These are phyloP conservation scores for Penicillium sp. DNA, from an alignment of 2,329 filamentous ascomycete genomes.

Conservation along the genomic window DNA sequence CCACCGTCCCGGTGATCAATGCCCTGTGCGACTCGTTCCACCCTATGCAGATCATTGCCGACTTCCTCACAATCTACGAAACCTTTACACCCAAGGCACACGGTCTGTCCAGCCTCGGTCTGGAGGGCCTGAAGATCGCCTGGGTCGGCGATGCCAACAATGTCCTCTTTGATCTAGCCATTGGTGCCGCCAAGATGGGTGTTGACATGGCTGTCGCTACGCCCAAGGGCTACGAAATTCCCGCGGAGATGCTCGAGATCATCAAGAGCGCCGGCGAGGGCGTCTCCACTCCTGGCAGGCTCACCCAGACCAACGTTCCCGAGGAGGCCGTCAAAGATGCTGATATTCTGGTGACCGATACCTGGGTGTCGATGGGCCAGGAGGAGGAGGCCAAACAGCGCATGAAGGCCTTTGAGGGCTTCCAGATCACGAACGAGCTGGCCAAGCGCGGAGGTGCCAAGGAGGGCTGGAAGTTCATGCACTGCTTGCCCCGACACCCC, in stretches of 20 bases:
- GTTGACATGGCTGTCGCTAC: slow-evolving; percentile 85
- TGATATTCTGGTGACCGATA: slow-evolving; percentile 92
- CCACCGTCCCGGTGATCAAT: slow-evolving; percentile 80
- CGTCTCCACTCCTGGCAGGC: slow-evolving; percentile 61
- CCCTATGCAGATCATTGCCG: slow-evolving; percentile 90
- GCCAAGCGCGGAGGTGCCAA: slow-evolving; percentile 84
- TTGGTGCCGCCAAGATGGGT: slow-evolving; percentile 82
- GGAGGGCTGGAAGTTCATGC: slow-evolving; percentile 95
- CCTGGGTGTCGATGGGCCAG: slow-evolving; percentile 98
- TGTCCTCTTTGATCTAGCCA: slow-evolving; percentile 90
- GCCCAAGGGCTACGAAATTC: slow-evolving; percentile 81
- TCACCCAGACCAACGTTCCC: slow-evolving; percentile 75
- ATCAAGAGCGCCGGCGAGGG: slow-evolving; percentile 66
- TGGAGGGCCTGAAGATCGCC: slow-evolving; percentile 84
- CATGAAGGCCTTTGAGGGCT: slow-evolving; percentile 80
- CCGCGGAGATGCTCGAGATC: slow-evolving; percentile 69
- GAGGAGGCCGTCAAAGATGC: slow-evolving; percentile 84
- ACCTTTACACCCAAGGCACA: slow-evolving; percentile 58
- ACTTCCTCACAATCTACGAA: slow-evolving; percentile 89
- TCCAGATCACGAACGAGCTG: slow-evolving; percentile 86
- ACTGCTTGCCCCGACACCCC: slow-evolving; percentile 86
- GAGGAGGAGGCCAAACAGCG: slow-evolving; percentile 79
- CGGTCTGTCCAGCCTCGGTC: slow-evolving; percentile 57
- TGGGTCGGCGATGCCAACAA: slow-evolving; percentile 99
- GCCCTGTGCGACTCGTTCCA: slow-evolving; percentile 89